phyloP scores from a whole-genome alignment of 495 filamentous ascomycete genomes.

The Wilcoxina mikolae region DNA sequence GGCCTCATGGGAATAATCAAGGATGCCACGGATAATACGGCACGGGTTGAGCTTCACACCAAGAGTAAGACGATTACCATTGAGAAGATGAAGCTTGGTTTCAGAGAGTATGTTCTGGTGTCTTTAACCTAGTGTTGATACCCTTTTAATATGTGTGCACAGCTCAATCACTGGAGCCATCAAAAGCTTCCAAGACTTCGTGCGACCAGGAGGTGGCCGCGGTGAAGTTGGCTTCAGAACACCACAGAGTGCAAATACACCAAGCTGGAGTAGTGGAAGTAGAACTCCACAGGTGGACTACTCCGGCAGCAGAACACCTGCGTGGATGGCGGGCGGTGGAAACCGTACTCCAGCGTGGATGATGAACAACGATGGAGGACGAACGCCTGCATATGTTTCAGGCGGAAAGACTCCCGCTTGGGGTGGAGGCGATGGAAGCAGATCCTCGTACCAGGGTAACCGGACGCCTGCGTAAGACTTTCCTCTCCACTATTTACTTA shows the following conservation, averaged over 20 bases:
- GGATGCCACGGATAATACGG: constrained; percentile 69
- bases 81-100: constrained; percentile 55
- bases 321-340: constrained; percentile 23
- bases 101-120: constrained; percentile 53
- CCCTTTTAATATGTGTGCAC: neutral
- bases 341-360: constrained; percentile 45
- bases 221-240: constrained; percentile 31
- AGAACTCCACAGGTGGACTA: constrained; percentile 24
- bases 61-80: constrained; percentile 78
- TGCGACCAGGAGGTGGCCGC: constrained; percentile 43
- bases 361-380: constrained; percentile 38
- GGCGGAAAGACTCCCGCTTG: constrained; percentile 62
- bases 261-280: constrained; percentile 45
- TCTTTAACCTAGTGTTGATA: constrained; percentile 6
- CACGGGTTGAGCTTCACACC: constrained; percentile 81
- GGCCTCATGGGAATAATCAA: constrained; percentile 90
- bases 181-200: constrained; percentile 47
- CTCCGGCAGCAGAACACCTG: constrained; percentile 28
- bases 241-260: constrained; percentile 39
- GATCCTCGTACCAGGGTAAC: constrained; percentile 55
- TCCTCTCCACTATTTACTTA: neutral
- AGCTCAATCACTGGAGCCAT: constrained; percentile 51
- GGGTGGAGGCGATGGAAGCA: constrained; percentile 63
- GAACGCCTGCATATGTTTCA: constrained; percentile 53
- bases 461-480: constrained; percentile 40